These are phyloP conservation scores for Pistacia atlantica DNA, from an alignment of 345 rosid species.

Conservation along the genomic window DNA sequence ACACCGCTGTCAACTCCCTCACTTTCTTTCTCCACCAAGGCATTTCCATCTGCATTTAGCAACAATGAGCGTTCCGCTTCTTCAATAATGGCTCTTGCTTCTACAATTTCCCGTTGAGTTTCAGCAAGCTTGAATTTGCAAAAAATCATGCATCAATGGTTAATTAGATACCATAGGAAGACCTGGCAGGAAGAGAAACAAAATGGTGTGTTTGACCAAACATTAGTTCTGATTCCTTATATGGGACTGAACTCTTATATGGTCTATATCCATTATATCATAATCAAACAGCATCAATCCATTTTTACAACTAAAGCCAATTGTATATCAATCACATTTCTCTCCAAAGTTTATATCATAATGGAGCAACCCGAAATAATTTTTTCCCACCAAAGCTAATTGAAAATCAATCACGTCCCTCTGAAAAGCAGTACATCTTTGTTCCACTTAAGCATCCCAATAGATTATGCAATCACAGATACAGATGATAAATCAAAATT, in stretches of 20 bases:
- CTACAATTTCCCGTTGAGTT: constrained; percentile 68
- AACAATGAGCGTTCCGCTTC: constrained; percentile 69
- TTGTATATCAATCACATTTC: neutral
- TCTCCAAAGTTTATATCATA: neutral
- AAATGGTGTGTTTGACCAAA: neutral
- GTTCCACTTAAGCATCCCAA: neutral
- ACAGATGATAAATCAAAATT: neutral
- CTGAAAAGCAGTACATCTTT: neutral
- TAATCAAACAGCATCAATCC: neutral
- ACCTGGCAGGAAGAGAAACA: neutral
- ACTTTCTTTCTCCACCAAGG: constrained; percentile 4
- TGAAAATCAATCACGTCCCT: neutral
- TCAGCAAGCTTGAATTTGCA: constrained; percentile 63
- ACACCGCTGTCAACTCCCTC: constrained; percentile 42
- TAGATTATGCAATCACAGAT: neutral
- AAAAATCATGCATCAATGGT: constrained; percentile 16
- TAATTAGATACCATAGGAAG: neutral
- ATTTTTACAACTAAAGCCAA: neutral
- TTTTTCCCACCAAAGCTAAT: neutral
- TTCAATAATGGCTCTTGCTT: constrained; percentile 76
- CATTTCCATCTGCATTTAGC: constrained; percentile 13
- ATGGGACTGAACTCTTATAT: neutral
- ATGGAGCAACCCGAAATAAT: constrained; percentile 1
- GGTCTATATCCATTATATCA: neutral
- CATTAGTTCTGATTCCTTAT: neutral